Conservation (phyloP, 345 rosid species). For the Pugionium dolabratum region DNA sequence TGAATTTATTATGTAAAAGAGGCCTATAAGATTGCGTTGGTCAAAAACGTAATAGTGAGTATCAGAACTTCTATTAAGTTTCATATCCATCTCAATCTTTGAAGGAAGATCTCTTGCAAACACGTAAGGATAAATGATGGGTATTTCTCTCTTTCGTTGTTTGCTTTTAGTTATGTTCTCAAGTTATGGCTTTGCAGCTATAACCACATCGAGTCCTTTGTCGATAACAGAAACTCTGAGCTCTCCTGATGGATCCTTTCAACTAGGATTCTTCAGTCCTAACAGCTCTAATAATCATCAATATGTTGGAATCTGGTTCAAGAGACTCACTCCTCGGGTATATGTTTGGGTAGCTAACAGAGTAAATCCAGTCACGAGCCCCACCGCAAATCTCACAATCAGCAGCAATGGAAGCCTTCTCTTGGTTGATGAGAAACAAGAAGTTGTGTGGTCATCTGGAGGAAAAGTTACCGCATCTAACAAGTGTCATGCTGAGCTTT, state of each 20-base stretch:
- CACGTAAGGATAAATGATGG: background rate
- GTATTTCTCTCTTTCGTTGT: background rate
- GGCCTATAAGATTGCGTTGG: background rate
- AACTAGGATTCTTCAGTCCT: constrained; percentile 36
- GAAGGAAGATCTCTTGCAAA: constrained; percentile 3
- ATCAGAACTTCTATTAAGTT: background rate
- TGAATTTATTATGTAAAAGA: background rate
- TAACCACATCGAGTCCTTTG: constrained; percentile 17
- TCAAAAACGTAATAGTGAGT: background rate
- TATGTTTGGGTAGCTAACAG: constrained; percentile 38
- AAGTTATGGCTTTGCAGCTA: constrained; percentile 12
- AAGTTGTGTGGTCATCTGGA: constrained; percentile 10
- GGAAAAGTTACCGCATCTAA: background rate
- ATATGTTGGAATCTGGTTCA: constrained; percentile 48
- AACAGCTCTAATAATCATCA: constrained; percentile 19
- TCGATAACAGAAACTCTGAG: constrained; percentile 11
- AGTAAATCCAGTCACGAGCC: background rate
- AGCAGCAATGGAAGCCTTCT: background rate
- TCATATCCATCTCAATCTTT: background rate
- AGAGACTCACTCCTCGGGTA: constrained; percentile 18
- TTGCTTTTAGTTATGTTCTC: background rate
- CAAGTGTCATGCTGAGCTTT: constrained; percentile 15
- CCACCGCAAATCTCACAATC: constrained; percentile 4
- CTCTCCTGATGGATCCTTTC: constrained; percentile 29
- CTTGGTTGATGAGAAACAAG: constrained; percentile 9